Percentiles rank a stretch among this genome's conserved stretches.
phyloP scores from a whole-genome alignment of 371 early-diverging fungal genomes.

The Mortierella sp. region DNA sequence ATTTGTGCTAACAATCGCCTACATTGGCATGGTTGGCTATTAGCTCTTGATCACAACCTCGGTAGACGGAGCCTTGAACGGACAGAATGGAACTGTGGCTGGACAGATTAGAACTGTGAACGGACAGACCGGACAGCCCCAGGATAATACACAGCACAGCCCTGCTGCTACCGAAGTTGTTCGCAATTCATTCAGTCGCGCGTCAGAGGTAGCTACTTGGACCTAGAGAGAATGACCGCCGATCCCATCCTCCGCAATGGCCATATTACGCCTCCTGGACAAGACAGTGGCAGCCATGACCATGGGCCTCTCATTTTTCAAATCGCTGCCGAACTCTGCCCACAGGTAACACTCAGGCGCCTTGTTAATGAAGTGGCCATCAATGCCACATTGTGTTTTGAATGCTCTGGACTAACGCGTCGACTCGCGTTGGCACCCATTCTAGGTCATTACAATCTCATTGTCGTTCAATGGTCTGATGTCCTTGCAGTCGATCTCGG shows the following conservation, averaged over 20 bases:
- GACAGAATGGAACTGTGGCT: no score
- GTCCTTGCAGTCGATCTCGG: conserved; percentile 30
- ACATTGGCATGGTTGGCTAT: neutral
- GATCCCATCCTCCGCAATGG: conserved; percentile 29
- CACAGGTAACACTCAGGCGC: conserved; percentile 24
- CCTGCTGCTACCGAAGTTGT: conserved; percentile 27
- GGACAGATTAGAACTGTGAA: no score
- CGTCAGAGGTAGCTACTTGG: conserved; percentile 32
- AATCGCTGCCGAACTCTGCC: conserved; percentile 42
- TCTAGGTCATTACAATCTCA: conserved; percentile 36
- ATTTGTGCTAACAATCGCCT: neutral
- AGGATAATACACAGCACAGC: neutral
- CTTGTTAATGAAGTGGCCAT: neutral
- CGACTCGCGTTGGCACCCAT: neutral
- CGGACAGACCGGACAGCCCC: neutral
- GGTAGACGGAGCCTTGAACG: neutral
- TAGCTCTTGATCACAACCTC: conserved; percentile 17
- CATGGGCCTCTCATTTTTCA: conserved; percentile 43
- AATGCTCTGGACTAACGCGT: neutral
- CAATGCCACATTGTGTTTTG: neutral
- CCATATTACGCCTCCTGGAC: conserved; percentile 30
- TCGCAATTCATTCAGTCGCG: conserved; percentile 30
- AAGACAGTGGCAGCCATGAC: conserved; percentile 18
- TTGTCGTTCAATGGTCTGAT: conserved; percentile 34
- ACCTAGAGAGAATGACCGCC: conserved; percentile 40